Evolutionary conservation across 345 rosid species (phyloP), one percentile per base, ranked within the genome.

Genomic region (Melastoma malabathricum): DNA sequence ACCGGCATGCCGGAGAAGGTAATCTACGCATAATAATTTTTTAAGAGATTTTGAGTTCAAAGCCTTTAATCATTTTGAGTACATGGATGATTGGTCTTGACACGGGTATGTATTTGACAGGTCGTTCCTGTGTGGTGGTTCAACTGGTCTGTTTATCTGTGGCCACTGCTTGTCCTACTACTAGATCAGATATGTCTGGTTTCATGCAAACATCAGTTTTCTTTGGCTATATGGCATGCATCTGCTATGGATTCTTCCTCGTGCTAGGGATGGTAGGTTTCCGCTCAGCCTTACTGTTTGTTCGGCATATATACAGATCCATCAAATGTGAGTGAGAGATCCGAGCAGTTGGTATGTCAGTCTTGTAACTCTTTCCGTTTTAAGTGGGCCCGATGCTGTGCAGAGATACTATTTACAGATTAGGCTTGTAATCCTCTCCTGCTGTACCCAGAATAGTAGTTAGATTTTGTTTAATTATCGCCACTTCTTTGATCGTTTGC

Each of bases 221-320:
- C 61, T 58, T 58, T 23, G 61, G 61, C 25, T 59, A 59, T 56
- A 59, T 59, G 63, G 63, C 56, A 5, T 59, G 63, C 46, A 18
- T 59, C 38, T 59, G 63, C 51, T 59, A 59, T 15, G 63, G 63
- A 20, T 51, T 59, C 55, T 59, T 59, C 55, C 63, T 59, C 55
- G 51, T 59, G 56, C 63, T 59, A 13, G 63, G 63, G 13, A 59
- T 48, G 12, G 56, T 51, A 45, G 56, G 63, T 25, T 59, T 59
- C 41, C 63, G 51, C 1, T 44, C 63, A 6, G 31, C 56, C 44
- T 52, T 59, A 15, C 56, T 59, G 12, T 59, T 59, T 46, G 55
- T 59, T 49, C 63, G 63, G 22, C 56, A 59, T 56, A 59, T 59
- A 50, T 59, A 59, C 18, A 55, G 63, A 17, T 59, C 63, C 20